Percentiles rank a stretch among this genome's conserved stretches.
These are phyloP conservation scores for Rehmannia glutinosa DNA, from an alignment of 257 asterid species.

Conservation along the genomic window DNA sequence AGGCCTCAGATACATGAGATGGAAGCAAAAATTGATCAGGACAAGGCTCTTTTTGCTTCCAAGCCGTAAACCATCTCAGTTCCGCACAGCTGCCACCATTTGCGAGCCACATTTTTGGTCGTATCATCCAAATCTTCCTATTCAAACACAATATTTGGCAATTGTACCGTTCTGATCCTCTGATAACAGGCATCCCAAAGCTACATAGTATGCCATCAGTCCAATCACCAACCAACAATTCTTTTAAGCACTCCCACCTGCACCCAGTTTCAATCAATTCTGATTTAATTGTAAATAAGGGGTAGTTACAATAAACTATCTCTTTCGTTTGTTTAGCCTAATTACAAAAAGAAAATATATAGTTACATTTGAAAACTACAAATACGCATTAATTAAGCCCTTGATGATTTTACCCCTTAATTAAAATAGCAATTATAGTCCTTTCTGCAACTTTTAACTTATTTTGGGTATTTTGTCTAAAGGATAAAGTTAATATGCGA, in stretches of 20 bases:
- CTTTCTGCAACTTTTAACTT: no score
- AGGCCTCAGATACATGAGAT: conserved; percentile 39
- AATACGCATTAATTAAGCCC: no score
- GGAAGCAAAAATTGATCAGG: conserved; percentile 74
- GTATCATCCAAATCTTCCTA: conserved; percentile 66
- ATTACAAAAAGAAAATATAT: no score
- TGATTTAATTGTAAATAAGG: no score
- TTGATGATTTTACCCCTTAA: no score
- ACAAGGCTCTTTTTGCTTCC: conserved; percentile 57
- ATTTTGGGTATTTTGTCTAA: no score
- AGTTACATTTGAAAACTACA: no score
- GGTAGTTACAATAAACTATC: no score
- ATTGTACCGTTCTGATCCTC: conserved; percentile 70
- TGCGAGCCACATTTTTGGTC: conserved; percentile 91
- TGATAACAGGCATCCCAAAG: conserved; percentile 76
- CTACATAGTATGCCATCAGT: conserved; percentile 73
- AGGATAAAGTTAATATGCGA: no score
- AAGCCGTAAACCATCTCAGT: conserved; percentile 78
- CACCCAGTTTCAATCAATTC: background rate
- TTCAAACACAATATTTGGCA: conserved; percentile 76
- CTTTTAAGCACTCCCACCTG: conserved; percentile 90
- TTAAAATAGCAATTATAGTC: no score
- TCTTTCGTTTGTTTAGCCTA: no score
- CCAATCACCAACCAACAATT: conserved; percentile 68
- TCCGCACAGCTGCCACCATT: conserved; percentile 64